Evolutionary conservation across 345 rosid species (phyloP).

Genomic region (Diplotaxis tenuifolia): DNA sequence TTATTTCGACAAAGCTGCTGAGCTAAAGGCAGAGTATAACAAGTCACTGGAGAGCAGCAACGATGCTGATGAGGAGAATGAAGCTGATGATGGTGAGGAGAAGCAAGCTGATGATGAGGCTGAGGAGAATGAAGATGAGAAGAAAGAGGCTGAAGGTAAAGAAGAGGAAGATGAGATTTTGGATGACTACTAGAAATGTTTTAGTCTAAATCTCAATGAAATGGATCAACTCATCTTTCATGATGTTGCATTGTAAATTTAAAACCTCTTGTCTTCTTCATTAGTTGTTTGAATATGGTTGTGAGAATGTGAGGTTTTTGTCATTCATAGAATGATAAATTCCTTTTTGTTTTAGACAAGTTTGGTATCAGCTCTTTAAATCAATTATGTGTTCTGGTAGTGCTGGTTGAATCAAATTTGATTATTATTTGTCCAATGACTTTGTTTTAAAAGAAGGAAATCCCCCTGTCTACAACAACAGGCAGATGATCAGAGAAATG

Average conservation of each 20-base stretch:
- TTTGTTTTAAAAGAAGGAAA: too few species aligned
- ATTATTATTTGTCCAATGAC: too few species aligned
- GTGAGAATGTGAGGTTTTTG: slow-evolving; percentile 5
- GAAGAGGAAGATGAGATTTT: slow-evolving; percentile 38
- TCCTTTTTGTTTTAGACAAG: too few species aligned
- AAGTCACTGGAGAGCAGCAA: slow-evolving; percentile 46
- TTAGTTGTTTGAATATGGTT: slow-evolving; percentile 10
- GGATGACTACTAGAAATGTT: slow-evolving; percentile 40
- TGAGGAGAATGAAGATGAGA: slow-evolving; percentile 39
- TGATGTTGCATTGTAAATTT: slow-evolving; percentile 24
- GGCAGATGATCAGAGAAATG: too few species aligned
- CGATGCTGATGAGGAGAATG: too few species aligned
- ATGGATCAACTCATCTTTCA: background rate
- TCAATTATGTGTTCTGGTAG: background rate
- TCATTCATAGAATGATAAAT: background rate
- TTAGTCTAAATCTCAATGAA: slow-evolving; percentile 3
- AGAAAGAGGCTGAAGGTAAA: slow-evolving; percentile 33
- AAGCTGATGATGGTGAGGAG: too few species aligned
- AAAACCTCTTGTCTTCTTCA: background rate
- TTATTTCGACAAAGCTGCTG: slow-evolving; percentile 65
- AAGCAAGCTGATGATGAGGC: too few species aligned
- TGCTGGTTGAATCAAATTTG: background rate
- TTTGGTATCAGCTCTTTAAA: background rate
- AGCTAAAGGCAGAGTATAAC: slow-evolving; percentile 59
- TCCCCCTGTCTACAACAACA: too few species aligned